Percentiles rank a stretch among this genome's conserved stretches.
Conservation (phyloP, 306 rosid genomes). For the Prunus campanulata region DNA sequence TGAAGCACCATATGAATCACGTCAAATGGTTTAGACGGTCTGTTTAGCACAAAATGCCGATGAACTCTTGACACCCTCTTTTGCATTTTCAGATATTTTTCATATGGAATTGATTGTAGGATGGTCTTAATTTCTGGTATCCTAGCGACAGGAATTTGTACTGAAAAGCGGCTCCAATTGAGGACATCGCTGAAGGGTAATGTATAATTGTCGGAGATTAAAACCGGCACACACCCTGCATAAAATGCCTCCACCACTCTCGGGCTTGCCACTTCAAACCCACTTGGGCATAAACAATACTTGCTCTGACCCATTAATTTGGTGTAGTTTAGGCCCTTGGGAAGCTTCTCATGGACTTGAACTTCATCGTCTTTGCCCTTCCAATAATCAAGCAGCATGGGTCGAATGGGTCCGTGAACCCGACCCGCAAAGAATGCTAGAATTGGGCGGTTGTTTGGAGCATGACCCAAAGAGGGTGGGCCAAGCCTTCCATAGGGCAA, state of each 20-base stretch:
- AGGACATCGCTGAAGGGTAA: conserved; percentile 81
- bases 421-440: conserved; percentile 73
- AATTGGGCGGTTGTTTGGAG: conserved; percentile 36
- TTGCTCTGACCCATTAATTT: conserved; percentile 53
- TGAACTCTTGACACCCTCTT: conserved; percentile 38
- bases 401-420: conserved; percentile 55
- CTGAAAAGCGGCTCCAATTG: conserved; percentile 62
- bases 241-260: conserved; percentile 70
- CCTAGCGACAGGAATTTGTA: conserved; percentile 42
- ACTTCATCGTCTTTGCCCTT: conserved; percentile 55
- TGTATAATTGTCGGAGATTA: conserved; percentile 49
- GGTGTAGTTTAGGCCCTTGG: conserved; percentile 48
- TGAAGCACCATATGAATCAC: conserved; percentile 72
- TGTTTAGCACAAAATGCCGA: conserved; percentile 61
- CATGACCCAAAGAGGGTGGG: conserved; percentile 24
- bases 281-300: conserved; percentile 86
- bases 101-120: conserved; percentile 37
- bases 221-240: conserved; percentile 71
- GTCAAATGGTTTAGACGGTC: conserved; percentile 70
- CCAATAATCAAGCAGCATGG: conserved; percentile 51
- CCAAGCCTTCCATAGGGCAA: conserved; percentile 50
- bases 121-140: conserved; percentile 57
- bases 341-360: conserved; percentile 62
- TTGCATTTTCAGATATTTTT: conserved; percentile 44
- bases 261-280: conserved; percentile 81